Base-by-base conservation (phyloP, 129 eudicot genomes). In the Flaveria sonorensis region DNA sequence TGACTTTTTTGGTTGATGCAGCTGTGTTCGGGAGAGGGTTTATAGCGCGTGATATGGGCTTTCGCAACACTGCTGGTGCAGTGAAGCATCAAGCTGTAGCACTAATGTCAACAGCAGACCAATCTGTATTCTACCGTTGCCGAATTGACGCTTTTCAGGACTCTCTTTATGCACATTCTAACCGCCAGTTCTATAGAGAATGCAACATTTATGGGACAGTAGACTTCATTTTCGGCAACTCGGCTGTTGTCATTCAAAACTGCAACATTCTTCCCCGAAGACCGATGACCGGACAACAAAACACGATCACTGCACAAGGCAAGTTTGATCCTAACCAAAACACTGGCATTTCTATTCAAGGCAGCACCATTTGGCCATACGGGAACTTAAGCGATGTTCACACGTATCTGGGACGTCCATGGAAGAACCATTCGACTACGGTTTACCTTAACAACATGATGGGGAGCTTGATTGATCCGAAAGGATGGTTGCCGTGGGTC, bases 181-280 rank as follows among this genome's bases (percentile, higher is more conserved):
- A 75, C 79, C 79, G 79, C 32, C 79, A 75, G 13, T 75, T 75
- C n/a, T 75, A 75, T 18, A 46, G 71, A 62, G 79, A 75, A 75
- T 62, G 79, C 71, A 62, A 75, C 19, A 75, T 75, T 6, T 62
- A 62, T 19, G 79, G 79, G 7, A 62, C 79, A 61, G 79, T 75
- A 47, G 79, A 75, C 28, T 75, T 75, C 71, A 75, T 75, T 26
- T 75, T 75, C 67, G 79, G 79, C 2, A 75, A 75, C 36, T 75
- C 79, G 3, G 79, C 71, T 30, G 79, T 75, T 4, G 71, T 74
- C 26, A 3, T 74, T 0, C 79, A 74, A 61, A 74, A 74, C 48
- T 61, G 79, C 16, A 61, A 74, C 26, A 74, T 74, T 24, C 28
- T 43, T 11, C 79, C 79, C 8, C 46, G 71, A 19, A 20, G 51